Evolutionary conservation across 2,329 filamentous ascomycete genomes (phyloP), one percentile per base, ranked within the genome.

Genomic region (Arthrobotrys sphaeroides): DNA sequence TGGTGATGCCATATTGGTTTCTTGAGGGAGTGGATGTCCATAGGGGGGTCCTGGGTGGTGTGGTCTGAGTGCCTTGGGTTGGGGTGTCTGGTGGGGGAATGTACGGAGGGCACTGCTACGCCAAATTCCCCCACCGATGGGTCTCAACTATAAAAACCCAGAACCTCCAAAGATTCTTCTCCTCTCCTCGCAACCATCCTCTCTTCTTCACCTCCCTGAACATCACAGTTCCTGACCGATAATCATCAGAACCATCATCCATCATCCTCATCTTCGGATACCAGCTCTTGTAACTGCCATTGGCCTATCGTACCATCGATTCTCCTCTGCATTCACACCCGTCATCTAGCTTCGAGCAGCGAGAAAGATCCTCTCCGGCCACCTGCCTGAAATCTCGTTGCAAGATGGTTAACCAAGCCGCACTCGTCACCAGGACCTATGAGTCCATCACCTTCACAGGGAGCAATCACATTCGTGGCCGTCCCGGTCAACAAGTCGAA

Each of bases 361-460:
- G 61, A 55, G 22, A 51, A n/a, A 36, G 10, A 53, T 18, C n/a
- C n/a, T n/a, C n/a, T n/a, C n/a, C n/a, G n/a, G 31, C 38, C 7
- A 3, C 12, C 18, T 22, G 16, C 36, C 28, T 12, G 10, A 22
- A 3, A 12, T 16, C 9, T n/a, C 51, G 31, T 55, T 55, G 51
- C 51, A 55, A 16, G 9, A 60, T 60, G 55, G 20, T 38, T 22
- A 59, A 24, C n/a, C 26, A 10, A 24, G 28, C 10, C 20, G 9
- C 13, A 3, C 4, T 42, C 2, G 33, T 42, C 20, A 57, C 45
- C 2, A 74, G 53, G 45, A 18, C 22, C 7, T 61, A 42, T 16
- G 53, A 57, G 12, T 62, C 57, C n/a, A 59, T 64, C 26, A 70
- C 43, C 4, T 61, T 70, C 26, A n/a, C 47, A 7, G 55, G 55